Evolutionary conservation across 1,139 yeast species (phyloP).

Genomic region (Chernovozyma sophiae-reginae): DNA sequence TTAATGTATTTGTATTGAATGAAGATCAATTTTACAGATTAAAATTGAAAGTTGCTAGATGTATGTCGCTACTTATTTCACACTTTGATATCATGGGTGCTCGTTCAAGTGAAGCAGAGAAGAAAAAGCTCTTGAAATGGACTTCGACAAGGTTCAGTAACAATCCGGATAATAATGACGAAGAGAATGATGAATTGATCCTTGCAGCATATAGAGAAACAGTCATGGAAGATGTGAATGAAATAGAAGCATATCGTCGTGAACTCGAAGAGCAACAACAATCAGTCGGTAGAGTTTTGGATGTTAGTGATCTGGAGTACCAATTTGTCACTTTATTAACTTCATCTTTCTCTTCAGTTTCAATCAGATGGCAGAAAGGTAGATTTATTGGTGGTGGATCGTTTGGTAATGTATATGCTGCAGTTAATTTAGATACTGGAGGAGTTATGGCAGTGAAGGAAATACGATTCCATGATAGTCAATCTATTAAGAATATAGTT

Average conservation of each 20-base stretch:
- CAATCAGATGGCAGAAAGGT: slow-evolving; percentile 97
- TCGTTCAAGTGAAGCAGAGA: slow-evolving; percentile 79
- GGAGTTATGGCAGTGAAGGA: slow-evolving; percentile 97
- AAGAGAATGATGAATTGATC: slow-evolving; percentile 55
- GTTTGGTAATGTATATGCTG: slow-evolving; percentile 91
- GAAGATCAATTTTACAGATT: slow-evolving; percentile 72
- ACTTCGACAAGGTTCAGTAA: slow-evolving; percentile 32
- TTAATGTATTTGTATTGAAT: slow-evolving; percentile 75
- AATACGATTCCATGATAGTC: slow-evolving; percentile 85
- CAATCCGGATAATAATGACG: slow-evolving; percentile 21
- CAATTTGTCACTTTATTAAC: slow-evolving; percentile 85
- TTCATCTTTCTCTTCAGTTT: slow-evolving; percentile 83
- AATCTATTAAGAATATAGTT: slow-evolving; percentile 77
- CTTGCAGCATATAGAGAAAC: slow-evolving; percentile 54
- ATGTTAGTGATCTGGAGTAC: slow-evolving; percentile 81
- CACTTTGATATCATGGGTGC: slow-evolving; percentile 99
- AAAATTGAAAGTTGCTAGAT: slow-evolving; percentile 84
- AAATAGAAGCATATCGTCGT: slow-evolving; percentile 54
- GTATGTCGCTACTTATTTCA: slow-evolving; percentile 88
- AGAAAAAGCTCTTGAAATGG: slow-evolving; percentile 51
- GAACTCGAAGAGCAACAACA: slow-evolving; percentile 43
- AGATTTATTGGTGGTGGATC: slow-evolving; percentile 93
- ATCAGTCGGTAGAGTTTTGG: slow-evolving; percentile 82
- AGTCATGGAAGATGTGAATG: slow-evolving; percentile 54
- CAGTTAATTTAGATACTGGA: slow-evolving; percentile 90